Conservation (phyloP, 805 yeast species). For the Cyberlindnera suaveolens region DNA sequence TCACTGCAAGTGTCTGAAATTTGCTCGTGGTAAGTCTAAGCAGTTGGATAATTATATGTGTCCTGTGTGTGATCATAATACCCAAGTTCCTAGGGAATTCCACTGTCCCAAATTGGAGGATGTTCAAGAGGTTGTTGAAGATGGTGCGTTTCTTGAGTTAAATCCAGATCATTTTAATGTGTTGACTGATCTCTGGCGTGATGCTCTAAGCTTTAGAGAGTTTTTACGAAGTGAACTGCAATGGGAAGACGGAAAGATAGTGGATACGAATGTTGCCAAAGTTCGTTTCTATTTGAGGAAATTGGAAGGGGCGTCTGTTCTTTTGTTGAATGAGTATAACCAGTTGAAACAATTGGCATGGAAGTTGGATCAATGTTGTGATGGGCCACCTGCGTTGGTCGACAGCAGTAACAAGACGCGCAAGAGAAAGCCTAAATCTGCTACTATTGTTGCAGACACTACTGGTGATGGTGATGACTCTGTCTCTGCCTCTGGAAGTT, state of each 20-base stretch:
- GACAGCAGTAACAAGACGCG: conserved; percentile 19
- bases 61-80: conserved; percentile 43
- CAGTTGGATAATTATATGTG: conserved; percentile 39
- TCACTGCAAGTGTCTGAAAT: conserved; percentile 52
- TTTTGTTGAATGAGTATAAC: conserved; percentile 29
- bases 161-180: conserved; percentile 29
- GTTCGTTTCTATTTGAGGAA: conserved; percentile 41
- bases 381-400: conserved; percentile 24
- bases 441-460: background rate
- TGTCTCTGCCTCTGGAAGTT: background rate
- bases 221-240: conserved; percentile 14
- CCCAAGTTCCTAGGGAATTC: conserved; percentile 26
- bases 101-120: conserved; percentile 30
- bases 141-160: conserved; percentile 24
- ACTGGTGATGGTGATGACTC: background rate
- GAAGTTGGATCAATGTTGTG: conserved; percentile 22
- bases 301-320: conserved; percentile 37
- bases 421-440: conserved; percentile 6
- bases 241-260: conserved; percentile 17
- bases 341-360: conserved; percentile 23
- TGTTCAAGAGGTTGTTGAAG: conserved; percentile 23
- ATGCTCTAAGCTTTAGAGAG: conserved; percentile 17
- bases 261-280: conserved; percentile 21
- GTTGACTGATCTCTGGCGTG: conserved; percentile 13
- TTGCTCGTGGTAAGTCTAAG: conserved; percentile 27